These are phyloP conservation scores for Cyberlindnera veronae DNA, from an alignment of 805 yeast species.

Conservation along the genomic window DNA sequence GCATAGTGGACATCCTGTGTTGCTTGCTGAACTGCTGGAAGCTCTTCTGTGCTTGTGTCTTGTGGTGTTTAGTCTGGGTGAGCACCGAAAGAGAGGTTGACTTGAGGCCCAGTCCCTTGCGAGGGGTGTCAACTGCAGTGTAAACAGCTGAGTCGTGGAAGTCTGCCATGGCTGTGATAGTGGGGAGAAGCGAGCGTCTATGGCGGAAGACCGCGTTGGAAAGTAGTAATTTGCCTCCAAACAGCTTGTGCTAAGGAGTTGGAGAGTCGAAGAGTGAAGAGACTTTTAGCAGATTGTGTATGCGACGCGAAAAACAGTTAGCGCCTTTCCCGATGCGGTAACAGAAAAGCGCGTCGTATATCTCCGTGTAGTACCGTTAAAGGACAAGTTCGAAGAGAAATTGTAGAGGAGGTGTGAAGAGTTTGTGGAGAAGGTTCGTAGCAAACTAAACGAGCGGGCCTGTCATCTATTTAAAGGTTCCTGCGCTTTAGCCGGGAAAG, in stretches of 20 bases:
- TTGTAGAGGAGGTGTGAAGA: no score
- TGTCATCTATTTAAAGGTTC: no score
- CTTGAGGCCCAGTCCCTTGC: conserved; percentile 23
- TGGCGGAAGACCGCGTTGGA: background rate
- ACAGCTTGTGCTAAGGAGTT: background rate
- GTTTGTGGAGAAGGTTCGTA: no score
- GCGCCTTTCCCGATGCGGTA: background rate
- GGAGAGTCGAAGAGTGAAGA: background rate
- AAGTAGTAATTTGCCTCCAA: background rate
- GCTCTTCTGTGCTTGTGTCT: conserved; percentile 25
- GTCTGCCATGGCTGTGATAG: conserved; percentile 4
- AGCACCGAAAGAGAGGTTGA: conserved; percentile 25
- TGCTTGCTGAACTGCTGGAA: conserved; percentile 25
- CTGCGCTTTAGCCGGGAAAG: no score
- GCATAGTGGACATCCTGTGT: conserved; percentile 8
- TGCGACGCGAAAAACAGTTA: conserved; percentile 1
- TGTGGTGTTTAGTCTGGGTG: conserved; percentile 22
- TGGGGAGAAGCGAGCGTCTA: background rate
- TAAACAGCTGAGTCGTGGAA: conserved; percentile 1
- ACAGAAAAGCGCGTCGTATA: no score
- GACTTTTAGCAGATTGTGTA: background rate
- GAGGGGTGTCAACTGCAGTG: conserved; percentile 18
- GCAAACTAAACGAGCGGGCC: no score
- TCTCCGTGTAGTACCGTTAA: no score
- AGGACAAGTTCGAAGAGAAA: background rate